phyloP scores from a whole-genome alignment of 192 early-diverging fungal genomes.

The Lobosporangium transversale region DNA sequence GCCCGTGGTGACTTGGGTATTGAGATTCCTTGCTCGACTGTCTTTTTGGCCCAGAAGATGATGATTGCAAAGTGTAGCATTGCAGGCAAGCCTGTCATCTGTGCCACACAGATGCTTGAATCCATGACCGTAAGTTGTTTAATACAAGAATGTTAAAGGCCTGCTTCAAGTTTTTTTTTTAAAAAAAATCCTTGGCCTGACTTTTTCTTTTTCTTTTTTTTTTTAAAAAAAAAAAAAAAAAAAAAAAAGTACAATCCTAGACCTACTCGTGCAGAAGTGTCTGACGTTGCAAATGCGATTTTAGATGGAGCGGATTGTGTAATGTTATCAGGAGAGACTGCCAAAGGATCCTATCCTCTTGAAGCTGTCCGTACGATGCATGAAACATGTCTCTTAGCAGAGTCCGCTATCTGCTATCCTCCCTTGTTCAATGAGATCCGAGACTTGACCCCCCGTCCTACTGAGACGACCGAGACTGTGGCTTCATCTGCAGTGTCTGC shows the following conservation, averaged over 20 bases:
- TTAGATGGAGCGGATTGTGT: constrained; percentile 95
- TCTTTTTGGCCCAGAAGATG: constrained; percentile 93
- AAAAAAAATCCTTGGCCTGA: no score
- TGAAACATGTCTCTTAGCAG: constrained; percentile 78
- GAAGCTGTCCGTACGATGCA: constrained; percentile 84
- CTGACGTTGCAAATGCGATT: constrained; percentile 95
- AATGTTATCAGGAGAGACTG: constrained; percentile 96
- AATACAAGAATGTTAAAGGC: neutral
- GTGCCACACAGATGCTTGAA: constrained; percentile 96
- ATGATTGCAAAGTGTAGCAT: constrained; percentile 96
- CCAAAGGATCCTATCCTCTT: constrained; percentile 88
- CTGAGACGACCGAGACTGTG: constrained; percentile 86
- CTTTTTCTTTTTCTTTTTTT: no score
- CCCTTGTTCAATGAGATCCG: constrained; percentile 89
- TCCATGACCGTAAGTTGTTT: constrained; percentile 76
- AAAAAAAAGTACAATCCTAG: constrained; percentile 86
- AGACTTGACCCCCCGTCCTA: constrained; percentile 75
- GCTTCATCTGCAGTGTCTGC: constrained; percentile 87
- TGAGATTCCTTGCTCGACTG: constrained; percentile 92
- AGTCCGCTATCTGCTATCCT: constrained; percentile 90
- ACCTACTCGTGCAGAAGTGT: constrained; percentile 96
- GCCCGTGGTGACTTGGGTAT: constrained; percentile 95
- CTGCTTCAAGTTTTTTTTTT: neutral
- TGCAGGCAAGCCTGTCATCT: constrained; percentile 92
- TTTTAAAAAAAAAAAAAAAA: no score